Conservation (phyloP, 768 basidiomycete genomes). For the Rubroboletus pulcherrimus region DNA sequence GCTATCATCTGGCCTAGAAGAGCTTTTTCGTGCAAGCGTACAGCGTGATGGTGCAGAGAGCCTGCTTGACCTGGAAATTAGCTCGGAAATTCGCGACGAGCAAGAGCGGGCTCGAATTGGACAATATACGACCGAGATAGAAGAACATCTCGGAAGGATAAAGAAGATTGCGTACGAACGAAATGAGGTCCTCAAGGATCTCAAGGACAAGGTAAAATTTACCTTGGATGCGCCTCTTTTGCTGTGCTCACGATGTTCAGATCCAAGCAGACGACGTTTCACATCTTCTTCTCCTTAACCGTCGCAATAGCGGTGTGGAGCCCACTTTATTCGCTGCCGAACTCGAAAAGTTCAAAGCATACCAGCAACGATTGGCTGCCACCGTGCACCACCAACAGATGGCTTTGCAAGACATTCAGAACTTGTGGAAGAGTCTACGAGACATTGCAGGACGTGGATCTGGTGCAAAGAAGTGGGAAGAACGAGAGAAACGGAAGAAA, state of each 20-base stretch:
- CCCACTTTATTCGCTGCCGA: conserved; percentile 88
- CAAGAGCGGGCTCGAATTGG: conserved; percentile 66
- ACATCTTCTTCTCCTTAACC: conserved; percentile 85
- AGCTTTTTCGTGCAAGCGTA: conserved; percentile 55
- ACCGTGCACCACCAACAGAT: conserved; percentile 76
- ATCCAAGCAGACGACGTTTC: conserved; percentile 97
- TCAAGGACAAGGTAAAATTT: conserved; percentile 83
- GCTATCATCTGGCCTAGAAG: conserved; percentile 56
- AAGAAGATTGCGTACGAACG: conserved; percentile 84
- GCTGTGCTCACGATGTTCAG: conserved; percentile 39
- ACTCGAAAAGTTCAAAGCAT: conserved; percentile 93
- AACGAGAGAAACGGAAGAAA: conserved; percentile 73
- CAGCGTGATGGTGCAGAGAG: conserved; percentile 40
- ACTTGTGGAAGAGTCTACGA: conserved; percentile 70
- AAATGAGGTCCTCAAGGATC: conserved; percentile 81
- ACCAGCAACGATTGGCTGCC: conserved; percentile 75
- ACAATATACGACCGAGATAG: conserved; percentile 66
- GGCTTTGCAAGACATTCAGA: conserved; percentile 68
- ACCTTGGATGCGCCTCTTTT: neutral
- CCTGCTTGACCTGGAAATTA: conserved; percentile 72
- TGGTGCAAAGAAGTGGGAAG: conserved; percentile 77
- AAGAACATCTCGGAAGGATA: conserved; percentile 71
- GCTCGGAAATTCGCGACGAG: conserved; percentile 57
- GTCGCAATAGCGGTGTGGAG: conserved; percentile 79
- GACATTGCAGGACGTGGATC: conserved; percentile 73